Conservation (phyloP, 2,329 filamentous ascomycete species). For the Aspergillus candidus region DNA sequence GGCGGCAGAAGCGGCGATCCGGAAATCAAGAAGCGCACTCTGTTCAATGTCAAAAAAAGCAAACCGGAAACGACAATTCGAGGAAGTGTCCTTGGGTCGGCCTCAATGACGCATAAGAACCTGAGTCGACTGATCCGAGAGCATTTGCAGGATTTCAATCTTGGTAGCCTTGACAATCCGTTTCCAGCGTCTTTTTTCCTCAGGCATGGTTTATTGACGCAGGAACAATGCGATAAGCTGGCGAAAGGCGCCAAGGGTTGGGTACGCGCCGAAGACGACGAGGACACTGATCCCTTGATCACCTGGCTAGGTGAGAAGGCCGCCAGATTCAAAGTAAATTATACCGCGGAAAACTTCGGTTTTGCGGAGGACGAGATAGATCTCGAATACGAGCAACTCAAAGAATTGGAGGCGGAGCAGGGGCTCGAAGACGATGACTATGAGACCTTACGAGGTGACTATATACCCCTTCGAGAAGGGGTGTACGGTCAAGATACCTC, state of each 20-base stretch:
- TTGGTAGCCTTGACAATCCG: constrained; percentile 33
- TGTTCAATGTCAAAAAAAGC: constrained; percentile 55
- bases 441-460: constrained; percentile 47
- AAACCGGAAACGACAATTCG: constrained; percentile 28
- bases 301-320: constrained; percentile 55
- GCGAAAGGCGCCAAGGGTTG: constrained; percentile 43
- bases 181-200: constrained; percentile 52
- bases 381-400: constrained; percentile 54
- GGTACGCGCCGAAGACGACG: constrained; percentile 29
- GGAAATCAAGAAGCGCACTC: constrained; percentile 58
- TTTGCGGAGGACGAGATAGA: constrained; percentile 56
- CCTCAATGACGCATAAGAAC: constrained; percentile 38
- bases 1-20: constrained; percentile 64
- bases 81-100: constrained; percentile 36
- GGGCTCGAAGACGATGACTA: constrained; percentile 49
- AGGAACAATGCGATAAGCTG: constrained; percentile 59
- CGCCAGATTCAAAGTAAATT: constrained; percentile 39
- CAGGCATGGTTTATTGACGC: constrained; percentile 53
- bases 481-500: constrained; percentile 24
- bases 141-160: constrained; percentile 40
- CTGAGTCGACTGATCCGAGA: constrained; percentile 38
- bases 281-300: constrained; percentile 37
- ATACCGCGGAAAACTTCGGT: constrained; percentile 45
- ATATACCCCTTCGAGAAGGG: constrained; percentile 38
- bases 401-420: constrained; percentile 55